Evolutionary conservation across 306 rosid genomes (phyloP), one percentile per base, ranked within the genome.

Genomic region (Acacia confusa): DNA sequence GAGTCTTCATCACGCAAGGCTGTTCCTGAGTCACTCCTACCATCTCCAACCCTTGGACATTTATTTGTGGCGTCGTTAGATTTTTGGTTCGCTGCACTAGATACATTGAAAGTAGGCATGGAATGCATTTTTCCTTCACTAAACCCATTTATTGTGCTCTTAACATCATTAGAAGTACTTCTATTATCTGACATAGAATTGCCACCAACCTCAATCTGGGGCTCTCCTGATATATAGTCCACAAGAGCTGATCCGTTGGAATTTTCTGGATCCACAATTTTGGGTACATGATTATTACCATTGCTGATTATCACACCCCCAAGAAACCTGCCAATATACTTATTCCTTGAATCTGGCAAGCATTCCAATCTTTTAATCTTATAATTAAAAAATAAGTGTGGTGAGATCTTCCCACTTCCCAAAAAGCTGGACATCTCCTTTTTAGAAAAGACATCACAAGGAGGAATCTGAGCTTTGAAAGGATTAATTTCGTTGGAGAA

Each of bases 401-500:
- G 93, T 25, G 97, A 79, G 72, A 92, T 81, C 83, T 82, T 91
- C 81, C 87, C 87, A 66, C 84, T 89, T 74, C 80, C 70, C 19
- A 92, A 82, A 85, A 95, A 95, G 45, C 75, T 77, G 70, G 97
- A 88, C 94, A 93, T 93, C 81, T 88, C 91, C 67, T 81, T 88
- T 85, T 84, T 93, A 22, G 93, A 93, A 82, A 95, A 93, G 76
- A 89, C 52, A 88, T 92, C 86, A 74, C 84, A 36, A 25, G 97
- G 92, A 84, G 99, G 99, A 85, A 93, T 71, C 86, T 95, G 99
- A 72, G 97, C 89, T 77, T 86, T 86, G 71, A 93, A 74, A 77
- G 99, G 99, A 82, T 89, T 91, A 74, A 86, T 85, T 72, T 82
- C 84, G 79, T 76, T 58, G 82, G 41, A 80, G 80, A 82, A 79